These are phyloP conservation scores for Eucommia ulmoides DNA, from an alignment of 257 asterid species.

Conservation along the genomic window DNA sequence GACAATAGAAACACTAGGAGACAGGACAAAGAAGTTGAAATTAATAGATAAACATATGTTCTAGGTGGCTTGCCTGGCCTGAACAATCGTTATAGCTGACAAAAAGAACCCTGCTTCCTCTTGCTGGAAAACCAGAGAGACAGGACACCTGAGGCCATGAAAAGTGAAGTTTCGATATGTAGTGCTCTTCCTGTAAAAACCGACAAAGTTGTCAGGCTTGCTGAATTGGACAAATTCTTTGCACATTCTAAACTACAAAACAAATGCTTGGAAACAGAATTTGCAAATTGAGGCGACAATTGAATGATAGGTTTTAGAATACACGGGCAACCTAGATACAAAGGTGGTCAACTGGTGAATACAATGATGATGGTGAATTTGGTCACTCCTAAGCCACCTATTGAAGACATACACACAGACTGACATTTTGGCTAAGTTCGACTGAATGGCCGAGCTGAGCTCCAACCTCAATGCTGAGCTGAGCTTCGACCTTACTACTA, in stretches of 20 bases:
- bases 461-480: no score
- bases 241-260: neutral
- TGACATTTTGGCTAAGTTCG: no score
- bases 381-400: neutral
- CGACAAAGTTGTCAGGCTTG: neutral
- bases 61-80: constrained; percentile 74
- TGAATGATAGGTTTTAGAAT: no score
- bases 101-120: constrained; percentile 64
- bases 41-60: no score
- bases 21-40: no score
- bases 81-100: constrained; percentile 53
- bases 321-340: no score
- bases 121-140: constrained; percentile 55
- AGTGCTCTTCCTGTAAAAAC: constrained; percentile 77
- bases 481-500: no score
- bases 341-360: neutral
- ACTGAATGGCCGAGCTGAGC: no score
- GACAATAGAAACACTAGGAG: neutral
- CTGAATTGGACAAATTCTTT: neutral
- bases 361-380: neutral
- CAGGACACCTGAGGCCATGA: constrained; percentile 89
- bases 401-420: no score
- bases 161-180: constrained; percentile 50
- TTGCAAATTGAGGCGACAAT: neutral
- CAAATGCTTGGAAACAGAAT: neutral